Evolutionary conservation across 441 rosid genomes (phyloP), one percentile per base, ranked within the genome.

Genomic region (Populus tomentosa): DNA sequence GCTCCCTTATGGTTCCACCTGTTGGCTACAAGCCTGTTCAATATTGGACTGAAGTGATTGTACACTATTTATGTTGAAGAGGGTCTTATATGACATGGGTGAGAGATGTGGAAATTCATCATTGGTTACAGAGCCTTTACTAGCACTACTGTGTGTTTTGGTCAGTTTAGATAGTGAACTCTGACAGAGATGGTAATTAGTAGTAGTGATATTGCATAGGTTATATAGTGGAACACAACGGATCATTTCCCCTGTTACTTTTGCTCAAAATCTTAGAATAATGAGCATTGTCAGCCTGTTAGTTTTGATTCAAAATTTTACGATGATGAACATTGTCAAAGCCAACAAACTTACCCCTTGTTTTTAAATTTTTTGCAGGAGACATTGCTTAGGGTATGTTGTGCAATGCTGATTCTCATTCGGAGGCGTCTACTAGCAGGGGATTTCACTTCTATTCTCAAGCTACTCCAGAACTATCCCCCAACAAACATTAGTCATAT

Each of bases 371-470:
- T 42, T 59, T 73, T 85, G 85, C 94, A 95, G 99, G 98, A 92
- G 69, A 92, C 97, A 23, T 80, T 96, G 80, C 94, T 94, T 13
- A 89, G 99, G 70, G 77, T 96, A 77, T 96, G 98, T 83, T 96
- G 99, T 62, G 98, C 97, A 40, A 96, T 96, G 99, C 82, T 96
- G 81, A 88, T 96, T 78, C 90, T 96, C 5, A 74, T 94, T n/a
- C 82, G 99, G 69, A 91, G 92, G 75, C 95, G 97, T 53, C 82
- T 96, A 7, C 89, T 96, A 46, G 99, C 96, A 0, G 99, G 99
- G 73, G 99, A 96, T 84, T 96, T 96, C 88, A 96, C 98, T 36
- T 90, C 96, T 23, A 96, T 89, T 84, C 98, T 95, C 71, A 91
- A 91, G 86, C 87, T 94, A n/a, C 95, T 95, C 38, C 99, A 95